phyloP scores from a whole-genome alignment of 2,329 filamentous ascomycete species.

The Nigrograna mackinnonii region DNA sequence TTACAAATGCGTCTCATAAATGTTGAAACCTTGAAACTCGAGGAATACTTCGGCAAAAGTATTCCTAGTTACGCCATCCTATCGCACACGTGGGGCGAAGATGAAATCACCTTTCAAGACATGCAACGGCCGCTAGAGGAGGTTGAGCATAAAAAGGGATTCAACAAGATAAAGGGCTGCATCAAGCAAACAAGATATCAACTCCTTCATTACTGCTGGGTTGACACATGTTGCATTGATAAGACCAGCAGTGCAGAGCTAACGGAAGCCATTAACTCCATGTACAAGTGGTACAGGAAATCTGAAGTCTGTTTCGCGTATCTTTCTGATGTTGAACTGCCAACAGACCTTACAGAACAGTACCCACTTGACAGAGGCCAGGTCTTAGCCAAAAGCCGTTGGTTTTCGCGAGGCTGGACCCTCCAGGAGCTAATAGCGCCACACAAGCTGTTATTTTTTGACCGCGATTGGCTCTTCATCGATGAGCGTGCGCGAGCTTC shows the following conservation, averaged over 20 bases:
- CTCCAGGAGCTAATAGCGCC: constrained; percentile 18
- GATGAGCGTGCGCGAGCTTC: no score
- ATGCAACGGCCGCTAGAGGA: no score
- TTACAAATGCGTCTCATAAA: no score
- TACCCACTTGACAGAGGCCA: no score
- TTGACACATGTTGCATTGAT: constrained; percentile 18
- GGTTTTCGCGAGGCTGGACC: constrained; percentile 17
- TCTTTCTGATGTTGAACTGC: not conserved
- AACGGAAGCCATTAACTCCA: constrained; percentile 18
- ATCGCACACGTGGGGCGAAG: no score
- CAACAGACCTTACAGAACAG: not conserved
- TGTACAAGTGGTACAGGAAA: constrained; percentile 19
- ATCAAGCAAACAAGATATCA: no score
- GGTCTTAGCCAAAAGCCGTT: constrained; percentile 11
- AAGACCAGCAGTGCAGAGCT: constrained; percentile 17
- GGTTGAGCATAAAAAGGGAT: no score
- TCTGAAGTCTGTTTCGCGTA: not conserved
- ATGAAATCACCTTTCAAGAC: no score
- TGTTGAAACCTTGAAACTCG: no score
- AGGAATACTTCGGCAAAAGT: no score
- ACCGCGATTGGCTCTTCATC: constrained; percentile 5
- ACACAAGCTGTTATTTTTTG: constrained; percentile 8
- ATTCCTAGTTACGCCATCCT: no score
- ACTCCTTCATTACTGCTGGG: constrained; percentile 14
- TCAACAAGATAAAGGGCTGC: no score